phyloP scores from a whole-genome alignment of 345 rosid genomes.

The Aquilaria sinensis region DNA sequence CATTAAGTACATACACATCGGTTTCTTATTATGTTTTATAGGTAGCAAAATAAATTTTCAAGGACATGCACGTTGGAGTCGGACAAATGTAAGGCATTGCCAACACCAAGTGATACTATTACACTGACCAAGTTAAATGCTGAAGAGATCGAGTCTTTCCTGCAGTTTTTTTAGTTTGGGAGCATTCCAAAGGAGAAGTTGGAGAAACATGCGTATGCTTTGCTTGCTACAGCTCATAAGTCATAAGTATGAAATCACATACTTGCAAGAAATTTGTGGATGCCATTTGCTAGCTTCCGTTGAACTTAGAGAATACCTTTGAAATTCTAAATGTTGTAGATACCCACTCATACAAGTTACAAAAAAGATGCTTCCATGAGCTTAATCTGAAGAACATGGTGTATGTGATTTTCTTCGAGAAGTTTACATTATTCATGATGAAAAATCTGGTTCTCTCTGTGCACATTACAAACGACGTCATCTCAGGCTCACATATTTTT shows the following conservation, averaged over 20 bases:
- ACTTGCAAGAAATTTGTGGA: neutral
- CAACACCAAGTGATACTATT: conserved; percentile 32
- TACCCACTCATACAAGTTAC: neutral
- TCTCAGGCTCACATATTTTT: no score
- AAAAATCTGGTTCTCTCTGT: conserved; percentile 40
- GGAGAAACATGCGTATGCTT: neutral
- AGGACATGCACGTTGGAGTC: conserved; percentile 39
- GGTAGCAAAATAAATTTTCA: conserved; percentile 58
- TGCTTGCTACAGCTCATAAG: neutral
- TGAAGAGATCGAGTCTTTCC: conserved; percentile 25
- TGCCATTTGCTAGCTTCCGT: neutral
- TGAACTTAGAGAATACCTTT: neutral
- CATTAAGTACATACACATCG: no score
- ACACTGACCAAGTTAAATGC: conserved; percentile 32
- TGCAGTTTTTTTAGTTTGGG: neutral
- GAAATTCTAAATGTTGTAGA: neutral
- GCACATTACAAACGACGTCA: conserved; percentile 24
- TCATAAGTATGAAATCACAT: no score
- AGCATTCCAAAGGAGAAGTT: neutral
- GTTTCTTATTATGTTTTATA: neutral
- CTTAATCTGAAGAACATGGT: neutral
- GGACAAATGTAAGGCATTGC: conserved; percentile 28
- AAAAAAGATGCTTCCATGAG: neutral
- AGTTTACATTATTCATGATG: neutral
- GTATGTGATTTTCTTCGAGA: neutral